These are phyloP conservation scores for Dothistroma pini DNA, from an alignment of 2,329 filamentous ascomycete species.

Conservation along the genomic window DNA sequence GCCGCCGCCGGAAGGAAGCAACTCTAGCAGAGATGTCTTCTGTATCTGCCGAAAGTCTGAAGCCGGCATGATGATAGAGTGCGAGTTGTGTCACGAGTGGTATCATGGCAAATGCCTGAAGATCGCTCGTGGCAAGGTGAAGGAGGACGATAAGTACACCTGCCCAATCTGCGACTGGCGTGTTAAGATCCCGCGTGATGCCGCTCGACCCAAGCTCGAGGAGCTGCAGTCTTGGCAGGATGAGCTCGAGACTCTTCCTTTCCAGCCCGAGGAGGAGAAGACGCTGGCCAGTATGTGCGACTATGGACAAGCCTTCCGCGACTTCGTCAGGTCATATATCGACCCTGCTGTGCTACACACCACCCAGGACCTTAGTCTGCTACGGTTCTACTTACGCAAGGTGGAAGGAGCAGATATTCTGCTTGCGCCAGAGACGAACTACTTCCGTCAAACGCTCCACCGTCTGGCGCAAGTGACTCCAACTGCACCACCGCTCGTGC, in stretches of 20 bases:
- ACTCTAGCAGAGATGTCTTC: conserved; percentile 72
- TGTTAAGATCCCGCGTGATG: conserved; percentile 93
- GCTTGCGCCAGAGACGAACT: conserved; percentile 91
- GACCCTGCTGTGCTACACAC: conserved; percentile 72
- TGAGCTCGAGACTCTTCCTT: conserved; percentile 70
- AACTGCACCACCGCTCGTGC: conserved; percentile 76
- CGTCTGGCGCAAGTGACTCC: conserved; percentile 91
- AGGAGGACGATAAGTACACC: conserved; percentile 97
- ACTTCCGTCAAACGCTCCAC: conserved; percentile 91
- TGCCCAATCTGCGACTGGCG: conserved; percentile 98
- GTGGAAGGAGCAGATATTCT: conserved; percentile 96
- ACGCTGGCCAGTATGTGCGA: conserved; percentile 81
- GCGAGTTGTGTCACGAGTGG: conserved; percentile 97
- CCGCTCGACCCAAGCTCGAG: conserved; percentile 89
- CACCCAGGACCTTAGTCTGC: conserved; percentile 79
- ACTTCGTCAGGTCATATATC: conserved; percentile 75
- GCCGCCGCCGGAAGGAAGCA: conserved; percentile 44
- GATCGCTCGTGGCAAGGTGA: conserved; percentile 94
- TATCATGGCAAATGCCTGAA: conserved; percentile 98
- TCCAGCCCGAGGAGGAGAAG: conserved; percentile 93
- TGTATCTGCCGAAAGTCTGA: conserved; percentile 93
- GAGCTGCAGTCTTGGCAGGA: conserved; percentile 80
- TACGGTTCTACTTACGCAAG: conserved; percentile 94
- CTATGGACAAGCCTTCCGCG: conserved; percentile 77
- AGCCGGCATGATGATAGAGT: conserved; percentile 99